Evolutionary conservation across 768 basidiomycete genomes (phyloP).

Genomic region (Coprinellus micaceus): DNA sequence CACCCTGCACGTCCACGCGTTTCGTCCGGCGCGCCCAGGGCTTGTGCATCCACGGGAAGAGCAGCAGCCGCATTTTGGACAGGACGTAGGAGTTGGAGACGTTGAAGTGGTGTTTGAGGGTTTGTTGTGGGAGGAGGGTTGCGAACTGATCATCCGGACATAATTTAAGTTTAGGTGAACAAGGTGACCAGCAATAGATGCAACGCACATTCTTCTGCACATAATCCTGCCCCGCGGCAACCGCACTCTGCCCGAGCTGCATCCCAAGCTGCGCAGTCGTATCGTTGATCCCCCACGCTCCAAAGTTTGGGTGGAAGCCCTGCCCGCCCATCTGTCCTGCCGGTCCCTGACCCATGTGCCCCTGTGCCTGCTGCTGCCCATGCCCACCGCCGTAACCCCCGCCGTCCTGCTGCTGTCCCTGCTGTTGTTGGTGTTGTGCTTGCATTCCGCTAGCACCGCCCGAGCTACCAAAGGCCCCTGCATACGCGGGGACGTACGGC

Average conservation of each 20-base stretch:
- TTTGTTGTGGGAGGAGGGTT: slow-evolving; percentile 9
- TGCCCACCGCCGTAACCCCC: slow-evolving; percentile 20
- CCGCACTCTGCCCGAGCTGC: slow-evolving; percentile 89
- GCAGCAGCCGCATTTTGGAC: slow-evolving; percentile 75
- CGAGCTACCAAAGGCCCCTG: slow-evolving; percentile 46
- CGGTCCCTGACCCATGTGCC: background rate
- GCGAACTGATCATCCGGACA: background rate
- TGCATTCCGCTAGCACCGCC: slow-evolving; percentile 41
- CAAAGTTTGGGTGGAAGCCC: slow-evolving; percentile 42
- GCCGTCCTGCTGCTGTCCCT: slow-evolving; percentile 25
- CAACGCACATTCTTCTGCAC: slow-evolving; percentile 87
- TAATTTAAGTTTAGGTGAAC: background rate
- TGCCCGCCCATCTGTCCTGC: too few relatives aligned
- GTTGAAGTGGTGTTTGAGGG: slow-evolving; percentile 90
- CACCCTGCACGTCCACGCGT: slow-evolving; percentile 94
- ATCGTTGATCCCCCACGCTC: slow-evolving; percentile 84
- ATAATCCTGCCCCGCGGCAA: slow-evolving; percentile 92
- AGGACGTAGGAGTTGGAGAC: slow-evolving; percentile 96
- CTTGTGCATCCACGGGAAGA: slow-evolving; percentile 95
- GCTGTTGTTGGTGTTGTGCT: slow-evolving; percentile 23
- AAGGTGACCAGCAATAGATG: slow-evolving; percentile 9
- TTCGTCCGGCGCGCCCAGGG: slow-evolving; percentile 56
- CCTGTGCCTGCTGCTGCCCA: slow-evolving; percentile 21
- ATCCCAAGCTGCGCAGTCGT: slow-evolving; percentile 94
- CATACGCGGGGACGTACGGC: slow-evolving; percentile 42